Base-by-base conservation (phyloP, 495 filamentous ascomycete species). In the Aspergillus bridgeri region DNA sequence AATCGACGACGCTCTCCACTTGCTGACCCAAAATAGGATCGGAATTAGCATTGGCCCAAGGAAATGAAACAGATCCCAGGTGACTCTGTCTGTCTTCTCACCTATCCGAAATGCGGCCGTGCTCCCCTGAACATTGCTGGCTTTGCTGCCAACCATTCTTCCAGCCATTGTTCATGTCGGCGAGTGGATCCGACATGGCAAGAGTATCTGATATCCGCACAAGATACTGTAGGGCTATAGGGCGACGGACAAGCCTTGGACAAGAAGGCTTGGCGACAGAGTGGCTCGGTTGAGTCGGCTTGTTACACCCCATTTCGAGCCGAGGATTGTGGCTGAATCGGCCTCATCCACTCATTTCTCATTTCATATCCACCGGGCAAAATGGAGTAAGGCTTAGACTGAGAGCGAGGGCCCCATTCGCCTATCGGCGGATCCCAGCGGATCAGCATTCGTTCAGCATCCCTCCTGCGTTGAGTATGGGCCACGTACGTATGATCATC, bases 181-280 rank as follows among this genome's bases (percentile, higher is more conserved):
- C 29, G 18, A n/a, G n/a, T n/a, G n/a, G n/a, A n/a, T n/a, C 48
- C 21, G 23, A 24, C 24, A 2, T 25, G n/a, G n/a, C n/a, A n/a
- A n/a, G n/a, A n/a, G n/a, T n/a, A n/a, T 9, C 27, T 29, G 3
- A 3, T 1, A 29, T 29, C 11, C 27, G 27, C 27, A 29, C 11
- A 9, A 29, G 5, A 29, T 29, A 19, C 25, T 9, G 42, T 65
- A 63, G 48, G 68, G 65, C 65, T 38, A 56, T 56, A 56, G 44
- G 53, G 53, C 53, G 42, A 17, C 8, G 29, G 58, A 65, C 69
- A 71, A 69, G 67, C 69, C 59, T 71, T 60, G 15, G 59, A 63
- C 62, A 63, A 53, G 59, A 58, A 69, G 63, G 65, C 69, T 71
- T 71, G 63, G 69, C 69, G 24, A 48, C 22, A n/a, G 17, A 57